These are phyloP conservation scores for Pseudocercospora macadamiae DNA, from an alignment of 2,329 filamentous ascomycete genomes.

Conservation along the genomic window DNA sequence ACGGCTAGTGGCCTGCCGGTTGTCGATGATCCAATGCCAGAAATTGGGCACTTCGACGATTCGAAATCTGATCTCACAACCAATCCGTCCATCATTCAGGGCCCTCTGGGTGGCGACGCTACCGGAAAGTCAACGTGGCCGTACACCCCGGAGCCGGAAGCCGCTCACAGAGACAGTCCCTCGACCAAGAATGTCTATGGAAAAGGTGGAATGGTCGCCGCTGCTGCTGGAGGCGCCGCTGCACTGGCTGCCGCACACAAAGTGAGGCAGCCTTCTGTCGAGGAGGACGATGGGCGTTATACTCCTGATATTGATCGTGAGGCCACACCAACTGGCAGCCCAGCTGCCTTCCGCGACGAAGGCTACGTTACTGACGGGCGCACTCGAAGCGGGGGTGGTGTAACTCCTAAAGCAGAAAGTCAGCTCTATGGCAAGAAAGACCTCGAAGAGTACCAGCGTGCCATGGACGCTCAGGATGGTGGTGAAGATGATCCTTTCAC, in stretches of 20 bases:
- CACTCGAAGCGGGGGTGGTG: slow-evolving; percentile 48
- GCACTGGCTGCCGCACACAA: slow-evolving; percentile 28
- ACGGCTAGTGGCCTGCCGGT: slow-evolving; percentile 71
- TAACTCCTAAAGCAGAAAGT: slow-evolving; percentile 47
- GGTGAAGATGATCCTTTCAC: slow-evolving; percentile 65
- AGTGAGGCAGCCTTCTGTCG: slow-evolving; percentile 43
- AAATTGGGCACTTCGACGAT: slow-evolving; percentile 69
- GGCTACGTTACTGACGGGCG: slow-evolving; percentile 84
- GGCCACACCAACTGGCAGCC: slow-evolving; percentile 55
- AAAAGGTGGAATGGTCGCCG: slow-evolving; percentile 26
- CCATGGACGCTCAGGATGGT: slow-evolving; percentile 48
- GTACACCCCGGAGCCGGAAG: slow-evolving; percentile 36
- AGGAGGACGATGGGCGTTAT: slow-evolving; percentile 32
- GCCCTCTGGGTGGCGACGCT: slow-evolving; percentile 65
- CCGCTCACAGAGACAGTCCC: slow-evolving; percentile 20
- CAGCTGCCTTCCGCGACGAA: slow-evolving; percentile 72
- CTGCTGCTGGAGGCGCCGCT: slow-evolving; percentile 33
- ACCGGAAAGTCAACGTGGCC: slow-evolving; percentile 52
- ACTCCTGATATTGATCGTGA: slow-evolving; percentile 17
- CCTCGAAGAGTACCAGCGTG: slow-evolving; percentile 54
- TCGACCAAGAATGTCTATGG: slow-evolving; percentile 22
- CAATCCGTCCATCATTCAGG: slow-evolving; percentile 82
- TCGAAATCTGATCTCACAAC: slow-evolving; percentile 70
- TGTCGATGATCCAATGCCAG: slow-evolving; percentile 71
- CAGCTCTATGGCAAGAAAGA: slow-evolving; percentile 58